phyloP scores from a whole-genome alignment of 495 filamentous ascomycete genomes.

The Beverwykella pulmonaria region DNA sequence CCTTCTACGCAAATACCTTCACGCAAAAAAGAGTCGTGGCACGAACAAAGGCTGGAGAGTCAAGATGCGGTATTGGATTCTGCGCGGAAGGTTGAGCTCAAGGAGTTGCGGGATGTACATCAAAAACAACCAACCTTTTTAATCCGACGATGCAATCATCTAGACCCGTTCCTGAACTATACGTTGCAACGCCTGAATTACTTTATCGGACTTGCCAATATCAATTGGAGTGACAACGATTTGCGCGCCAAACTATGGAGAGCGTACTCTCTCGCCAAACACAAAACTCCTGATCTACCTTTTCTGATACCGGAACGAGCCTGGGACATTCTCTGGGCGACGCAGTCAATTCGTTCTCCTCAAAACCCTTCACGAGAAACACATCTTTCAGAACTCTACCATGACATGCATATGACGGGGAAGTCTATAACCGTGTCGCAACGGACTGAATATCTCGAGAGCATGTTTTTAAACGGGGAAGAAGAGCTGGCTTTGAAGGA shows the following conservation, averaged over 20 bases:
- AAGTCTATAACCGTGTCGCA: constrained; percentile 15
- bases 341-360: neutral
- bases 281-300: neutral
- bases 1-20: neutral
- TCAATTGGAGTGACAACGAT: neutral
- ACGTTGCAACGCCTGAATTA: neutral
- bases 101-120: neutral
- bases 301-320: constrained; percentile 12
- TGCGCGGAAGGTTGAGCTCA: neutral
- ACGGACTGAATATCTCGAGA: constrained; percentile 8
- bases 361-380: neutral
- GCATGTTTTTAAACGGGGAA: constrained; percentile 20
- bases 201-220: neutral
- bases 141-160: neutral
- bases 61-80: constrained; percentile 5
- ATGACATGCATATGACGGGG: constrained; percentile 28
- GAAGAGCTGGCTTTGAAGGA: constrained; percentile 22
- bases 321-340: constrained; percentile 31
- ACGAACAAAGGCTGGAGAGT: neutral
- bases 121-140: neutral
- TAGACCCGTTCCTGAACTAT: neutral
- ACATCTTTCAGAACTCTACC: constrained; percentile 16
- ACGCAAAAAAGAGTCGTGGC: neutral
- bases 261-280: constrained; percentile 25
- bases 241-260: constrained; percentile 15